These are phyloP conservation scores for Emericellopsis terricola DNA, from an alignment of 495 filamentous ascomycete genomes.

Conservation along the genomic window DNA sequence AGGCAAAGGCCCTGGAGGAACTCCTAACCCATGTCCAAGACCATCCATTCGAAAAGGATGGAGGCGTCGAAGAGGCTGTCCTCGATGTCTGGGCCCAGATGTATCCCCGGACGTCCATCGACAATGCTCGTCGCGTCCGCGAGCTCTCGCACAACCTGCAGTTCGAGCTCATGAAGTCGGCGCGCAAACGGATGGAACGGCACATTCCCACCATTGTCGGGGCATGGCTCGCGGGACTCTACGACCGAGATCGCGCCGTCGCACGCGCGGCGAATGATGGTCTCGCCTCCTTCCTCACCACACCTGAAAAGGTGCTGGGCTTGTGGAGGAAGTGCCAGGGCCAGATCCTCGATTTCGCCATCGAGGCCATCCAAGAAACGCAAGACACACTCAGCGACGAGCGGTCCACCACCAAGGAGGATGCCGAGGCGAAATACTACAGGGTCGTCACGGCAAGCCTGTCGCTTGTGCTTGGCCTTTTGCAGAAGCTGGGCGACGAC, in stretches of 20 bases:
- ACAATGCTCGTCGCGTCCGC: constrained; percentile 70
- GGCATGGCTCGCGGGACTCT: constrained; percentile 73
- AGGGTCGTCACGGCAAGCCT: constrained; percentile 55
- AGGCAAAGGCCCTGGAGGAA: constrained; percentile 84
- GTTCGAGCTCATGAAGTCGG: constrained; percentile 48
- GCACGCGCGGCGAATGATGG: constrained; percentile 57
- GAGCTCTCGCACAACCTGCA: constrained; percentile 64
- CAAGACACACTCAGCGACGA: constrained; percentile 72
- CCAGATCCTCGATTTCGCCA: constrained; percentile 63
- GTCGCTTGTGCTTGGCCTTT: constrained; percentile 33
- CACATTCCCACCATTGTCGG: constrained; percentile 59
- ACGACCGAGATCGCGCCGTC: constrained; percentile 64
- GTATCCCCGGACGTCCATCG: constrained; percentile 77
- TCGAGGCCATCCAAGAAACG: constrained; percentile 62
- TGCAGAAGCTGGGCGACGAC: constrained; percentile 24
- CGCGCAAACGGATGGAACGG: constrained; percentile 64
- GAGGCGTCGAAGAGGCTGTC: constrained; percentile 53
- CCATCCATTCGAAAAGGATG: constrained; percentile 23
- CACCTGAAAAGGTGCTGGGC: constrained; percentile 53
- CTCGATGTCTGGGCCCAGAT: constrained; percentile 78
- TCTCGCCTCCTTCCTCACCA: constrained; percentile 51
- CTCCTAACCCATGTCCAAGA: constrained; percentile 42
- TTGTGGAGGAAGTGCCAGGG: constrained; percentile 64
- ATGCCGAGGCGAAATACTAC: constrained; percentile 66
- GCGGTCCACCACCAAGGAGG: constrained; percentile 63